A percentile compares a stretch with the other conserved stretches of the same genome.
phyloP scores from a whole-genome alignment of 2,329 filamentous ascomycete genomes.

The Ophiostoma piceae region DNA sequence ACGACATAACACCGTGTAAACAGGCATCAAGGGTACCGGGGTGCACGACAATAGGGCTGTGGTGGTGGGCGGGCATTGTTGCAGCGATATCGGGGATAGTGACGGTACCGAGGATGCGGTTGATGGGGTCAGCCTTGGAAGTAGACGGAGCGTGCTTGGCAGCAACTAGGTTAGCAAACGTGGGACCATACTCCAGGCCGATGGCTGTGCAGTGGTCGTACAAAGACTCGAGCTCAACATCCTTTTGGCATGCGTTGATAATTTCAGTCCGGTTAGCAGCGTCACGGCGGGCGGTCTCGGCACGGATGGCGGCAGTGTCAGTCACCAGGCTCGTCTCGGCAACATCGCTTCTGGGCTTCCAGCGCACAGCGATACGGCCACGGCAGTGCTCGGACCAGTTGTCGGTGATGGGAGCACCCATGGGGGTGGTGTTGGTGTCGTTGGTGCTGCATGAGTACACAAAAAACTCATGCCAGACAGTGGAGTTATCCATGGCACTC shows the following conservation, averaged over 20 bases:
- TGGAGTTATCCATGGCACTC: conserved; percentile 26
- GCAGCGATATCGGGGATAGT: conserved; percentile 25
- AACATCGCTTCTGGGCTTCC: not conserved
- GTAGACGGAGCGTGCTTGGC: conserved; percentile 20
- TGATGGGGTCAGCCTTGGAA: conserved; percentile 10
- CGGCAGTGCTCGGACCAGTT: conserved; percentile 30
- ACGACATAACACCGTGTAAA: conserved; percentile 28
- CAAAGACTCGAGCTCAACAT: conserved; percentile 23
- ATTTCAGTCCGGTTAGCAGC: conserved; percentile 2
- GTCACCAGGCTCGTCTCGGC: conserved; percentile 14
- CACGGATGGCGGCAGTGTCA: conserved; percentile 13
- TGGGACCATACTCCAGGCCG: conserved; percentile 29
- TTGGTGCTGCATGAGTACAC: conserved; percentile 28
- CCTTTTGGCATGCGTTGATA: conserved; percentile 16
- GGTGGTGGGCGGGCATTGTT: conserved; percentile 25
- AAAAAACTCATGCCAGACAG: conserved; percentile 30
- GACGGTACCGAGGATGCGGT: conserved; percentile 23
- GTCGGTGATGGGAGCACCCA: conserved; percentile 23
- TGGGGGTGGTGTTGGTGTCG: conserved; percentile 22
- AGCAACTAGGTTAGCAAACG: conserved; percentile 27
- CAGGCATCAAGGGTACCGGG: conserved; percentile 29
- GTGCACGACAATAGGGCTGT: conserved; percentile 27
- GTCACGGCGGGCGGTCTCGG: conserved; percentile 18
- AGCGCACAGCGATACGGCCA: conserved; percentile 27
- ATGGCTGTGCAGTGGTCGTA: conserved; percentile 27